phyloP scores from a whole-genome alignment of 306 rosid genomes.

The Acacia confusa region DNA sequence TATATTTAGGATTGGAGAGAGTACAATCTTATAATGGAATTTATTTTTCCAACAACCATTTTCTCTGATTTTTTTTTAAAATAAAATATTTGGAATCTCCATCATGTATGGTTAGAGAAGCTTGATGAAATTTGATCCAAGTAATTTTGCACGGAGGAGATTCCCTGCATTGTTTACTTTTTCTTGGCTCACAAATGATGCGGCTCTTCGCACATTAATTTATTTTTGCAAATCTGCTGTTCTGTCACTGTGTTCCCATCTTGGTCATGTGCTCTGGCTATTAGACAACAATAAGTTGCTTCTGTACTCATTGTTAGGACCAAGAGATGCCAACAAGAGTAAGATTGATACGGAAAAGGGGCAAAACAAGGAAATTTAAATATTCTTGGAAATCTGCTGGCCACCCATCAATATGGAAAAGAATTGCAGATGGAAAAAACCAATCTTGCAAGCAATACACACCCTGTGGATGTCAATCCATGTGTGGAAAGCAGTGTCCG shows the following conservation, averaged over 20 bases:
- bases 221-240: slow-evolving; percentile 16
- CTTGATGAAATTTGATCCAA: too few species aligned
- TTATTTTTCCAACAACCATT: neutral
- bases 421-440: slow-evolving; percentile 93
- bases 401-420: slow-evolving; percentile 88
- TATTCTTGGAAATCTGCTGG: slow-evolving; percentile 92
- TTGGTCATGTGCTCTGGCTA: slow-evolving; percentile 6
- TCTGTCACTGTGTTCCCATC: slow-evolving; percentile 15
- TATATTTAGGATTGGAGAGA: too few species aligned
- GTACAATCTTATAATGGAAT: neutral
- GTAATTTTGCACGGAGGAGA: slow-evolving; percentile 14
- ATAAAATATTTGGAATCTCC: neutral
- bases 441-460: slow-evolving; percentile 83
- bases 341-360: slow-evolving; percentile 77
- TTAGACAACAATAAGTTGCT: slow-evolving; percentile 15
- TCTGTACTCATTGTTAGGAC: slow-evolving; percentile 50
- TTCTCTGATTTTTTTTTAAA: neutral
- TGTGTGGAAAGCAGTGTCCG: slow-evolving; percentile 89
- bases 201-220: neutral
- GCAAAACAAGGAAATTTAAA: slow-evolving; percentile 86
- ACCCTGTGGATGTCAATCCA: slow-evolving; percentile 89
- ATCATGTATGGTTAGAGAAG: neutral
- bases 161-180: slow-evolving; percentile 7
- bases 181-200: slow-evolving; percentile 5
- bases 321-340: slow-evolving; percentile 77